A percentile compares a stretch with the other conserved stretches of the same genome.
Evolutionary conservation across 2,329 filamentous ascomycete genomes (phyloP).

Genomic region (Arthrobotrys sphaeroides): DNA sequence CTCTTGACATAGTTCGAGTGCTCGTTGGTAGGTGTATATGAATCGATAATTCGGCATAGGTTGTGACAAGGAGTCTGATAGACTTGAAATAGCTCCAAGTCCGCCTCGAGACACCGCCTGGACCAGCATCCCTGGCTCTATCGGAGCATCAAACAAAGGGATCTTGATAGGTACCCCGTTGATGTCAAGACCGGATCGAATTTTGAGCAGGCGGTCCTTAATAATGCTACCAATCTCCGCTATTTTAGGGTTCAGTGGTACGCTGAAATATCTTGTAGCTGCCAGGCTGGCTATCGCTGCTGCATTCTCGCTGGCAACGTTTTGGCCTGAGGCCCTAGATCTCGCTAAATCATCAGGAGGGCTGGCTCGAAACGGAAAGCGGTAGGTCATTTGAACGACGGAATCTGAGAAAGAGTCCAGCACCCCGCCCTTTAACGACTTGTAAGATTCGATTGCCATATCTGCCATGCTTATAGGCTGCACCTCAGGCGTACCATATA

Average conservation of each 20-base stretch:
- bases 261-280: constrained; percentile 58
- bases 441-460: neutral
- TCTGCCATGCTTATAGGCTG: neutral
- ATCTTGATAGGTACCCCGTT: constrained; percentile 56
- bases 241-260: constrained; percentile 58
- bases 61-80: constrained; percentile 32
- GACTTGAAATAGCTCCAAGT: constrained; percentile 40
- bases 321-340: neutral
- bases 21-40: constrained; percentile 55
- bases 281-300: constrained; percentile 11
- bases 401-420: constrained; percentile 56
- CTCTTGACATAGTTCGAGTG: constrained; percentile 57
- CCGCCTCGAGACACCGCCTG: constrained; percentile 54
- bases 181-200: constrained; percentile 59
- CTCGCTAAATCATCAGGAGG: neutral
- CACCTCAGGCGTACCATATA: constrained; percentile 54
- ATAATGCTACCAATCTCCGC: constrained; percentile 55
- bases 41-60: constrained; percentile 59
- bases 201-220: constrained; percentile 60
- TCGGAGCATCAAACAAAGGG: constrained; percentile 58
- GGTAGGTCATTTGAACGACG: neutral
- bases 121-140: constrained; percentile 58
- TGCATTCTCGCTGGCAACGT: neutral
- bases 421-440: neutral
- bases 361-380: neutral